Base-by-base conservation (phyloP, 208 protist genomes). In the Polymyxa betae region DNA sequence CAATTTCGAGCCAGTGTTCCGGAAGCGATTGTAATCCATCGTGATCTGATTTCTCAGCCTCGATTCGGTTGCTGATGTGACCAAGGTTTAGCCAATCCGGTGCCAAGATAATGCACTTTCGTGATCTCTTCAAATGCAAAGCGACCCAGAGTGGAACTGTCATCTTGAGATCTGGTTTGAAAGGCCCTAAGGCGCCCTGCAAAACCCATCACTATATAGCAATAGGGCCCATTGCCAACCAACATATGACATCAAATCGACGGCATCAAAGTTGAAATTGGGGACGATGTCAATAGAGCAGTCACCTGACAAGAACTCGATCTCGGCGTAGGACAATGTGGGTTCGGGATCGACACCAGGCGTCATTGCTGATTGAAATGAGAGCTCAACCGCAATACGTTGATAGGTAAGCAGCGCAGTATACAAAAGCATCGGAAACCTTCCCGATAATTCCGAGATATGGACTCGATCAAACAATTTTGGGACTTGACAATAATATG, bases 21-120 rank as follows among this genome's bases (percentile, higher is more conserved):
- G 72, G 72, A 5, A 82, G n/a, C 12, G 5, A 12, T 12, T 5
- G 16, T 5, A 82, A 82, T 20, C n/a, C 35, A n/a, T 82, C 72
- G 24, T 24, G 49, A 82, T 82, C 72, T 5, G n/a, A 5, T 12
- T 43, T 35, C 72, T 82, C 72, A 20, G 5, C 16, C 72, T 82
- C 72, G 72, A 82, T 82, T 20, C 72, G 72, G 35, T 82, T n/a
- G 72, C 35, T 82, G 72, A 82, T 82, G 72, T 40, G 35, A 12
- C 10, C 5, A 5, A 82, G 72, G 72, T 35, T 82, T 5, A 82
- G 72, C 72, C 72, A 82, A 43, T 35, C n/a, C 16, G 72, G 72
- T 20, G 35, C 10, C 16, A 82, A 5, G 5, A 82, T 82, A 12
- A 20, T 5, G 72, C 72, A 82, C 72, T 82, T 82, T 5, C 72